Percentiles rank a stretch among this genome's conserved stretches.
phyloP scores from a whole-genome alignment of 2,329 filamentous ascomycete genomes.

The Akanthomyces uredinophilus region DNA sequence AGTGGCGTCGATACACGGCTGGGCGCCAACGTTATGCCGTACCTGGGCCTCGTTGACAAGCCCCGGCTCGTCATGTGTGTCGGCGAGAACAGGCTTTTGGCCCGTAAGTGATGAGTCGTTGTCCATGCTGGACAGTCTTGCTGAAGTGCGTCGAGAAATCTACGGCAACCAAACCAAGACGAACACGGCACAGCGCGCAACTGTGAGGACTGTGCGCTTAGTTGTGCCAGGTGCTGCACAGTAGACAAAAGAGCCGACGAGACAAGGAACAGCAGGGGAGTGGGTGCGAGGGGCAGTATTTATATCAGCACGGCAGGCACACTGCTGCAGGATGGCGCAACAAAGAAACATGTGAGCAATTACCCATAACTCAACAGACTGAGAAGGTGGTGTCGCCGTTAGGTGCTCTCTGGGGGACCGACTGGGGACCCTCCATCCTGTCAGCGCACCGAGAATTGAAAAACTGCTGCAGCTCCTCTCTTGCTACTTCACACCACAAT shows the following conservation, averaged over 20 bases:
- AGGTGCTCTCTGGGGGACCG: background rate
- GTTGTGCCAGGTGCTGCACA: background rate
- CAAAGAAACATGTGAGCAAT: background rate
- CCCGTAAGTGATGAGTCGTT: constrained; percentile 2
- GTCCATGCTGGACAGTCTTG: background rate
- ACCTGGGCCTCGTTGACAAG: background rate
- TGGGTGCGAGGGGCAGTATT: background rate
- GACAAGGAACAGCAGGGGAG: background rate
- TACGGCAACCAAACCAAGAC: background rate
- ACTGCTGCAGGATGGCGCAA: background rate
- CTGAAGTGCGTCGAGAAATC: background rate
- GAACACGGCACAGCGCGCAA: background rate
- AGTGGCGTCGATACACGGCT: constrained; percentile 13
- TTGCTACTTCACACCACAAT: background rate
- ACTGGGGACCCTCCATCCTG: background rate
- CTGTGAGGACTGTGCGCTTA: background rate
- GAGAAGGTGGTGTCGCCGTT: background rate
- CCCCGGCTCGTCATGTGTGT: background rate
- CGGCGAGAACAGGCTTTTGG: constrained; percentile 5
- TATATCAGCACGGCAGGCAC: background rate
- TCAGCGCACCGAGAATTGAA: background rate
- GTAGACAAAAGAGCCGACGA: background rate
- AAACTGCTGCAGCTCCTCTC: background rate
- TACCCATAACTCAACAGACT: background rate
- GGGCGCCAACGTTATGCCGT: constrained; percentile 14